Evolutionary conservation across 495 filamentous ascomycete species (phyloP).

Genomic region (Neurospora terricola): DNA sequence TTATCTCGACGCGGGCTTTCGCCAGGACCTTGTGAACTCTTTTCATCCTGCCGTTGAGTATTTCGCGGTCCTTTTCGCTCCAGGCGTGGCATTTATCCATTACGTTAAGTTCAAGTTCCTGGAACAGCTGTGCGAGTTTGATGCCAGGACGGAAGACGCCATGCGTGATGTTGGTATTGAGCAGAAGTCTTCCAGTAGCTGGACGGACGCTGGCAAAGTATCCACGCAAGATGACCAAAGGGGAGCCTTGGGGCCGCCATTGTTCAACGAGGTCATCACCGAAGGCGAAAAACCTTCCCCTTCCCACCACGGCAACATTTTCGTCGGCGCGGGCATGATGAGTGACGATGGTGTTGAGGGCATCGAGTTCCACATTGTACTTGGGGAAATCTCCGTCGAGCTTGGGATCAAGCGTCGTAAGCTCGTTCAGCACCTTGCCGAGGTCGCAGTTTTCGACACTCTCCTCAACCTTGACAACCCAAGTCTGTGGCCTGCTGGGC

Average conservation of each 20-base stretch:
- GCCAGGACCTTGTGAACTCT: slow-evolving; percentile 35
- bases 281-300: slow-evolving; percentile 34
- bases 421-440: slow-evolving; percentile 39
- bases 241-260: slow-evolving; percentile 11
- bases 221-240: slow-evolving; percentile 47
- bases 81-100: neutral
- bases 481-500: slow-evolving; percentile 17
- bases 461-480: slow-evolving; percentile 33
- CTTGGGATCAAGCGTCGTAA: slow-evolving; percentile 35
- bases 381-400: slow-evolving; percentile 32
- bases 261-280: slow-evolving; percentile 9
- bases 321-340: slow-evolving; percentile 26
- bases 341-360: slow-evolving; percentile 39
- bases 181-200: slow-evolving; percentile 51
- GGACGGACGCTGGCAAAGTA: slow-evolving; percentile 59
- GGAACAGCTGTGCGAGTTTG: slow-evolving; percentile 15
- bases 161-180: slow-evolving; percentile 49
- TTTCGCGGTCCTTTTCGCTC: neutral
- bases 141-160: slow-evolving; percentile 32
- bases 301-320: slow-evolving; percentile 24
- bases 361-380: slow-evolving; percentile 32
- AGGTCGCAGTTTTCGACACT: slow-evolving; percentile 31
- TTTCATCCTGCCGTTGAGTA: neutral
- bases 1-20: slow-evolving; percentile 32
- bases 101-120: neutral